Evolutionary conservation across 2,329 filamentous ascomycete species (phyloP).

Genomic region (Aspergillus sp.): DNA sequence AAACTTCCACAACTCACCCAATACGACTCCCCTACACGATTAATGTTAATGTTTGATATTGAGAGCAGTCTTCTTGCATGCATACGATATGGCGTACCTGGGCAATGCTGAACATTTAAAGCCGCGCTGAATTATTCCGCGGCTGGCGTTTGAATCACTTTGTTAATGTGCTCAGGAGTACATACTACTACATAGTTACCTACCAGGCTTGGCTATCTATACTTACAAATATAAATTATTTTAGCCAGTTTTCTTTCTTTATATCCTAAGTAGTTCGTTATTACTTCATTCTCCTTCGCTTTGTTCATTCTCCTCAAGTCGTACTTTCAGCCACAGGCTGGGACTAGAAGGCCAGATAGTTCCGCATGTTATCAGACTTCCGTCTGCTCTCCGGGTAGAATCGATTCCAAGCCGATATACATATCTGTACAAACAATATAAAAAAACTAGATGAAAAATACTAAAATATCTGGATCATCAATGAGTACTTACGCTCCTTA

Average conservation of each 20-base stretch:
- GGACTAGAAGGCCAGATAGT: no score
- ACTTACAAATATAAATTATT: no score
- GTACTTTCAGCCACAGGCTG: no score
- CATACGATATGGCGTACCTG: slow-evolving; percentile 27
- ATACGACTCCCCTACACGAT: slow-evolving; percentile 37
- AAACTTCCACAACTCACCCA: slow-evolving; percentile 36
- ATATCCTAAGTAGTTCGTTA: no score
- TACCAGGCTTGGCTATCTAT: no score
- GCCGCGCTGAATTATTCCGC: neutral
- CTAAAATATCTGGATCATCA: neutral
- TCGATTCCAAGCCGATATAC: no score
- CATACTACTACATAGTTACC: neutral
- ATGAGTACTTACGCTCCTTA: neutral
- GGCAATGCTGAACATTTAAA: neutral
- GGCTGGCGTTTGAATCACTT: neutral
- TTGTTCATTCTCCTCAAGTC: no score
- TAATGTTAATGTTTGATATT: slow-evolving; percentile 23
- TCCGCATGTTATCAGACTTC: no score
- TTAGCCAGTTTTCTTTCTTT: no score
- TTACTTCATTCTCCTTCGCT: no score
- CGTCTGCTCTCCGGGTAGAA: no score
- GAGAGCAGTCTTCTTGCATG: slow-evolving; percentile 21
- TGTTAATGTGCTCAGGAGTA: neutral
- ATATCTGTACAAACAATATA: no score
- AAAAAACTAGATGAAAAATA: neutral